Evolutionary conservation across 331 rosid species (phyloP).

Genomic region (Dryas integrifolia): DNA sequence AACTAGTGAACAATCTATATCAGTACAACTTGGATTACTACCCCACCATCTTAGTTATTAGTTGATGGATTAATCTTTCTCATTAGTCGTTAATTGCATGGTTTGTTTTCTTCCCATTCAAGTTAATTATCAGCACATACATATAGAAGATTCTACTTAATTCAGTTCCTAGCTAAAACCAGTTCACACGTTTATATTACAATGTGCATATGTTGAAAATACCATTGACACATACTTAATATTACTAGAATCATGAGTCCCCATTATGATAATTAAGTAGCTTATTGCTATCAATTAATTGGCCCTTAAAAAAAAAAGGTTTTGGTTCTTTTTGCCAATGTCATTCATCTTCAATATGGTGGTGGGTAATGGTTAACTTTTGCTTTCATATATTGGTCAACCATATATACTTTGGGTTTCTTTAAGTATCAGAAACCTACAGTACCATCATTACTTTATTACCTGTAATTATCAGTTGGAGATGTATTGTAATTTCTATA

Average conservation of each 20-base stretch:
- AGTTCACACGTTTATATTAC: too few relatives aligned
- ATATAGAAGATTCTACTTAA: neutral
- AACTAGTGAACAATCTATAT: constrained; percentile 14
- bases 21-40: constrained; percentile 10
- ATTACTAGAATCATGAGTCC: too few relatives aligned
- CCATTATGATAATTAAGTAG: too few relatives aligned
- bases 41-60: constrained; percentile 1
- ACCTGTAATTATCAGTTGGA: constrained; percentile 7
- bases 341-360: constrained; percentile 1
- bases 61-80: neutral
- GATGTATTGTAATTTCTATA: neutral
- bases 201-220: neutral
- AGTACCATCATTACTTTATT: neutral
- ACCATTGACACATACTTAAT: neutral
- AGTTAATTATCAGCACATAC: neutral
- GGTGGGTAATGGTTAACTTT: neutral
- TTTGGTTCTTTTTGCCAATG: too few relatives aligned
- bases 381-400: neutral
- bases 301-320: too few relatives aligned
- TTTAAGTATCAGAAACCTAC: constrained; percentile 9
- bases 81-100: neutral
- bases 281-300: too few relatives aligned
- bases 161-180: neutral
- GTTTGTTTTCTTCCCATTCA: neutral
- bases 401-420: neutral